phyloP scores from a whole-genome alignment of 257 asterid species.

The Nicotiana sylvestris region DNA sequence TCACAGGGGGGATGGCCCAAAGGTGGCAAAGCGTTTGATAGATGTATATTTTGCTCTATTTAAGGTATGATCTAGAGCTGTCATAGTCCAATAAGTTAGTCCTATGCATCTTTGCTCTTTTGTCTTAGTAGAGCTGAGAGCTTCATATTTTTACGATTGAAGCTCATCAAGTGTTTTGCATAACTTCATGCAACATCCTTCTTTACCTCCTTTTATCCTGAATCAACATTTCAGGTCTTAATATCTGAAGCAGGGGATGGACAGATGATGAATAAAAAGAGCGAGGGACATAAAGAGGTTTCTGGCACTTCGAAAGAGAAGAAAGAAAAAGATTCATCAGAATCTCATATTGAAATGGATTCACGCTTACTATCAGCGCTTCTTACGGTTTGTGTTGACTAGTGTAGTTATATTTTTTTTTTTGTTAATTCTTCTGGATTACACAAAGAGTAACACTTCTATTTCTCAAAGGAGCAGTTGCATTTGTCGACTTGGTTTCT shows the following conservation, averaged over 20 bases:
- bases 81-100: background rate
- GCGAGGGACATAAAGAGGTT: slow-evolving; percentile 27
- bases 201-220: background rate
- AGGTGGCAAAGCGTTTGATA: slow-evolving; percentile 82
- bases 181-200: background rate
- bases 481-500: background rate
- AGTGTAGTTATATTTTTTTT: slow-evolving; percentile 9
- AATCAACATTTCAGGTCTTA: slow-evolving; percentile 51
- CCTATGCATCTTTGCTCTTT: too few species aligned
- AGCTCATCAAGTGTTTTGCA: background rate
- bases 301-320: slow-evolving; percentile 38
- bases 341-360: slow-evolving; percentile 83
- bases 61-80: slow-evolving; percentile 51
- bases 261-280: slow-evolving; percentile 27
- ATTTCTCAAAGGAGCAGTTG: background rate
- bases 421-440: background rate
- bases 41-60: slow-evolving; percentile 92
- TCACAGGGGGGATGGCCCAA: slow-evolving; percentile 91
- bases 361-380: slow-evolving; percentile 87
- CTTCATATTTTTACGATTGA: slow-evolving; percentile 4
- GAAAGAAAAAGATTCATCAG: slow-evolving; percentile 36
- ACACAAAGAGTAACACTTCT: background rate
- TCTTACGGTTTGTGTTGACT: slow-evolving; percentile 54
- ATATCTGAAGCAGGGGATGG: slow-evolving; percentile 60
- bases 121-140: background rate